Conservation (phyloP, 169 alveolate species). For the Eimeria necatrix region DNA sequence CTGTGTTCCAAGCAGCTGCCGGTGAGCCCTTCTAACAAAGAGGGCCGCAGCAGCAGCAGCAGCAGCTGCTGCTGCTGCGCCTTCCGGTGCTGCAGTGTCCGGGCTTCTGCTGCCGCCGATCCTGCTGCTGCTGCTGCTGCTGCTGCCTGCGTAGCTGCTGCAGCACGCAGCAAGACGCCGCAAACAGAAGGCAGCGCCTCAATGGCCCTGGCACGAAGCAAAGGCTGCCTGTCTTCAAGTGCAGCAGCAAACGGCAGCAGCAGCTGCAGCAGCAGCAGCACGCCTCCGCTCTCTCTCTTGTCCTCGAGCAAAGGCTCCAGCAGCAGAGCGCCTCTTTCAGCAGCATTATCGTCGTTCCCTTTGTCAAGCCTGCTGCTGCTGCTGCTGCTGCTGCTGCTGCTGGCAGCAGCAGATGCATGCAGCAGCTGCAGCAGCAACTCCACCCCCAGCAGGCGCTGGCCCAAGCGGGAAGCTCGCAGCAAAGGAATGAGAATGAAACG, state of each 20-base stretch:
- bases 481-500: background rate
- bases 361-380: background rate
- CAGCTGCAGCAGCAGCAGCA: constrained; percentile 68
- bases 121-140: constrained; percentile 17
- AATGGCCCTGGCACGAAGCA: constrained; percentile 29
- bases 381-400: constrained; percentile 12
- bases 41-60: constrained; percentile 66
- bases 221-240: constrained; percentile 31
- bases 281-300: background rate
- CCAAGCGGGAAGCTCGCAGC: constrained; percentile 57
- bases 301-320: constrained; percentile 35
- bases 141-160: constrained; percentile 61
- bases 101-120: constrained; percentile 5
- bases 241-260: constrained; percentile 72
- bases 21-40: background rate
- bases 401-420: constrained; percentile 39
- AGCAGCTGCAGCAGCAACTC: constrained; percentile 72
- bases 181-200: constrained; percentile 64
- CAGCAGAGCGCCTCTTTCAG: background rate
- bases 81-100: background rate
- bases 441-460: constrained; percentile 69
- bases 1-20: constrained; percentile 62
- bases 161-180: constrained; percentile 51
- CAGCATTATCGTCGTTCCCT: background rate
- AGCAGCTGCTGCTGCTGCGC: constrained; percentile 42